Evolutionary conservation across 108 stramenopile species (phyloP).

Genomic region (Nannochloropsis salina): DNA sequence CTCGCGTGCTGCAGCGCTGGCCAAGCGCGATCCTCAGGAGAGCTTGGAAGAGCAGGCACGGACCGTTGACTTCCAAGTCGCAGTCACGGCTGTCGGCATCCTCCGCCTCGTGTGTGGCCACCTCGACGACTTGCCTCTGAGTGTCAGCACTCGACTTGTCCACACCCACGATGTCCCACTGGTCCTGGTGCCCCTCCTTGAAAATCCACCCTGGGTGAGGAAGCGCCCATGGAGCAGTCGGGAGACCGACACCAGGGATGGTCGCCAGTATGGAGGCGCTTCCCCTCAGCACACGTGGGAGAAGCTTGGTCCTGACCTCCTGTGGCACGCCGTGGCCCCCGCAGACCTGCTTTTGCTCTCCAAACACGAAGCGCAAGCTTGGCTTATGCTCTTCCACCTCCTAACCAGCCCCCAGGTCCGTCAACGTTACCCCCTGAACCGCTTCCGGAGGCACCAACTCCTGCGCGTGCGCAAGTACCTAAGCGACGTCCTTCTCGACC

Average conservation of each 20-base stretch:
- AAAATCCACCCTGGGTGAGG: slow-evolving; percentile 79
- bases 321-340: slow-evolving; percentile 60
- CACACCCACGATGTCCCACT: slow-evolving; percentile 59
- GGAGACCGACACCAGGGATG: not conserved
- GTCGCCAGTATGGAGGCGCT: not conserved
- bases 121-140: slow-evolving; percentile 38
- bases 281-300: slow-evolving; percentile 55
- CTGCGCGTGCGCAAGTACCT: slow-evolving; percentile 67
- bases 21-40: slow-evolving; percentile 21
- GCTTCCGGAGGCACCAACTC: slow-evolving; percentile 63
- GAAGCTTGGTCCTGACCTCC: slow-evolving; percentile 61
- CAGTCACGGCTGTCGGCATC: slow-evolving; percentile 53
- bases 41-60: slow-evolving; percentile 29
- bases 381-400: slow-evolving; percentile 70
- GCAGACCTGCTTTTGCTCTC: slow-evolving; percentile 63
- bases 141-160: slow-evolving; percentile 28
- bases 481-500: slow-evolving; percentile 64
- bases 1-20: slow-evolving; percentile 8
- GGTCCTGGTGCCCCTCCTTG: slow-evolving; percentile 63
- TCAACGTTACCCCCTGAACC: slow-evolving; percentile 65
- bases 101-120: slow-evolving; percentile 53
- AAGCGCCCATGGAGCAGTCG: not conserved
- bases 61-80: slow-evolving; percentile 48
- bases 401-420: slow-evolving; percentile 58
- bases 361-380: slow-evolving; percentile 66